Percentiles rank a stretch among this genome's conserved stretches.
These are phyloP conservation scores for Fusarium proliferatum DNA, from an alignment of 2,329 filamentous ascomycete genomes.

Conservation along the genomic window DNA sequence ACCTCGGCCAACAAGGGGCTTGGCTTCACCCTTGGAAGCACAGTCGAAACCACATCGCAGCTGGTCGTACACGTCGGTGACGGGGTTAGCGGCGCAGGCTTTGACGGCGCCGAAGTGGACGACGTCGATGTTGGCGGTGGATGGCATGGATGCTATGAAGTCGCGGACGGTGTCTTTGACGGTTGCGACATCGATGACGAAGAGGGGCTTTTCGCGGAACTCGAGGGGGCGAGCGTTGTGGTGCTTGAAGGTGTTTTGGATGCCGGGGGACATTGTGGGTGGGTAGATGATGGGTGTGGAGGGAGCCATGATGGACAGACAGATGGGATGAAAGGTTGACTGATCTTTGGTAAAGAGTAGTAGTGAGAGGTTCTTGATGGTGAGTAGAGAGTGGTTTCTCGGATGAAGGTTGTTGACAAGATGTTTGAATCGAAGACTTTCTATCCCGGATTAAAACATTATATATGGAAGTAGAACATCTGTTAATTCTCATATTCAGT, in stretches of 20 bases:
- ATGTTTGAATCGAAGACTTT: not conserved
- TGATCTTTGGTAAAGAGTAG: fast-evolving
- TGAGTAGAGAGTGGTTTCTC: not conserved
- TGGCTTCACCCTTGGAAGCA: not conserved
- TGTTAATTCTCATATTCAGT: too few relatives aligned
- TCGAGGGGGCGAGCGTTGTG: not conserved
- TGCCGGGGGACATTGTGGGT: not conserved
- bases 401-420: not conserved
- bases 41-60: not conserved
- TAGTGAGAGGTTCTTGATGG: not conserved
- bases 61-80: not conserved
- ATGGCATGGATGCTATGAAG: not conserved
- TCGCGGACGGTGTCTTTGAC: not conserved
- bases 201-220: not conserved
- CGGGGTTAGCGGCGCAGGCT: not conserved
- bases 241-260: not conserved
- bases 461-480: not conserved
- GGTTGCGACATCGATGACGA: not conserved
- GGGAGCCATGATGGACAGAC: not conserved
- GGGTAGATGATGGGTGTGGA: not conserved
- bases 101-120: not conserved
- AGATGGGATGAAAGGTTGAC: not conserved
- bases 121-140: not conserved
- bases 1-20: not conserved
- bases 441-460: not conserved